Percentiles rank a stretch among this genome's conserved stretches.
Evolutionary conservation across 2,329 filamentous ascomycete genomes (phyloP).

Genomic region (Diaporthe helianthi): DNA sequence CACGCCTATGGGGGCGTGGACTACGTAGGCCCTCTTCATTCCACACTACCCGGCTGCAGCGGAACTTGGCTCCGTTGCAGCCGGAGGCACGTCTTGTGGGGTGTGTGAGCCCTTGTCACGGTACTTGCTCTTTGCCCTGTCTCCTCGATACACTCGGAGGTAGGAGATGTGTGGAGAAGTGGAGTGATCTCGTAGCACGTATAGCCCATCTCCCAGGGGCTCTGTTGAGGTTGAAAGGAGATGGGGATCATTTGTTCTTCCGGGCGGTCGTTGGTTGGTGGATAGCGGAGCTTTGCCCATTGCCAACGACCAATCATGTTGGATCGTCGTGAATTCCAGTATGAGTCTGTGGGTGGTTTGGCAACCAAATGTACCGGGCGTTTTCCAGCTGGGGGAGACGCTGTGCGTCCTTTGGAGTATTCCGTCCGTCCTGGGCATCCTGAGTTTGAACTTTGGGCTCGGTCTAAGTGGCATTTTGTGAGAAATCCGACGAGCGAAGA

Average conservation of each 20-base stretch:
- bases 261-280: neutral
- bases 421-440: neutral
- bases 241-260: neutral
- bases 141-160: neutral
- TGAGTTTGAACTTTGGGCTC: neutral
- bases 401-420: neutral
- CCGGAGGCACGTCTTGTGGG: conserved; percentile 17
- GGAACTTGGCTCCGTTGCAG: conserved; percentile 12
- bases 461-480: neutral
- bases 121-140: neutral
- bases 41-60: conserved; percentile 9
- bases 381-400: neutral
- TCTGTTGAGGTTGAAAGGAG: neutral
- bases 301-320: neutral
- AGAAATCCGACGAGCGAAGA: neutral
- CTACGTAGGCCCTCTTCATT: neutral
- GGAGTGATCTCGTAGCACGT: neutral
- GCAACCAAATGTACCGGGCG: neutral
- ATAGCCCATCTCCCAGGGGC: no score
- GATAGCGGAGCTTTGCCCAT: neutral
- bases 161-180: neutral
- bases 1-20: neutral
- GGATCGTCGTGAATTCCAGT: neutral
- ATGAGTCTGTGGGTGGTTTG: neutral
- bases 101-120: neutral